phyloP scores from a whole-genome alignment of 75 land plant genomes.

The Sequoia sempervirens region DNA sequence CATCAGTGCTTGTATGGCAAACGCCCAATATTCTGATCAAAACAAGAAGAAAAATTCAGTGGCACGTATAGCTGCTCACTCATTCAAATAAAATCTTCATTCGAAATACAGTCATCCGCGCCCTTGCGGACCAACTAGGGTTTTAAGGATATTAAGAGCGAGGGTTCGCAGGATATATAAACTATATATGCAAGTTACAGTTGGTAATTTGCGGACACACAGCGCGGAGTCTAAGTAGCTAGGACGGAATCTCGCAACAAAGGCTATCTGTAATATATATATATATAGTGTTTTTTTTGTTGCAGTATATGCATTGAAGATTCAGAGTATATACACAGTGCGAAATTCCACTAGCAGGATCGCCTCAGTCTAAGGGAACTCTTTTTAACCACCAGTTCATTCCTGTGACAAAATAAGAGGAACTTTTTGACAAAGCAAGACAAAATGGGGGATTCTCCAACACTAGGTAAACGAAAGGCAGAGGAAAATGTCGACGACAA shows the following conservation, averaged over 20 bases:
- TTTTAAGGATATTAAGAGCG: neutral
- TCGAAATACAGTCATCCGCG: neutral
- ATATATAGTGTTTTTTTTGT: neutral
- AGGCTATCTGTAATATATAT: neutral
- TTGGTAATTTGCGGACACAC: neutral
- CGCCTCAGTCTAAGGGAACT: neutral
- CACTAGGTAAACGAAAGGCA: slow-evolving; percentile 9
- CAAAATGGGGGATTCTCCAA: slow-evolving; percentile 12
- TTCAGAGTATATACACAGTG: neutral
- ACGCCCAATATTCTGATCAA: no score
- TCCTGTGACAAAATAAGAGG: neutral
- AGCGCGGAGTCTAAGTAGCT: neutral
- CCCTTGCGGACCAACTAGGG: neutral
- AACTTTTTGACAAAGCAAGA: neutral
- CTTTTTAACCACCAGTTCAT: neutral
- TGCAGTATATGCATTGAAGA: neutral
- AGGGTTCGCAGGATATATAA: neutral
- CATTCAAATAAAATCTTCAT: neutral
- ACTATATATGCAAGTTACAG: neutral
- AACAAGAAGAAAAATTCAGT: neutral
- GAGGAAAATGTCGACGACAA: neutral
- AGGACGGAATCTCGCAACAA: neutral
- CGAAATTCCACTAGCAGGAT: neutral
- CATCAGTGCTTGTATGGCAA: no score
- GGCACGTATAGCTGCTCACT: neutral